Evolutionary conservation across 306 rosid species (phyloP), one percentile per base, ranked within the genome.

Genomic region (Rosa multiflora): DNA sequence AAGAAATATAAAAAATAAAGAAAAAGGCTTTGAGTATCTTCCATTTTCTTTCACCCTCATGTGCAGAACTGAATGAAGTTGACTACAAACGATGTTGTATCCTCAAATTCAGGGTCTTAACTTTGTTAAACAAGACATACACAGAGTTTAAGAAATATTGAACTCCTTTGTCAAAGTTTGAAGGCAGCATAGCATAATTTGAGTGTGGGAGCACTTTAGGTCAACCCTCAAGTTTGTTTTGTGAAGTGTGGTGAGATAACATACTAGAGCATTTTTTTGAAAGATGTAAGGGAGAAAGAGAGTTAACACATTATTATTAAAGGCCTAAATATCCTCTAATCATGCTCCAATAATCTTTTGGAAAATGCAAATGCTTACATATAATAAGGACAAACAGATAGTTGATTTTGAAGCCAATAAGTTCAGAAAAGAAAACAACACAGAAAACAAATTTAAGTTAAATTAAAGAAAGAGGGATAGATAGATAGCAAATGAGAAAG

Each of bases 51-150:
- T 43, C 81, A 71, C 67, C 18, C 71, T 85, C 90, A 88, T 83
- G 90, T 87, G 94, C 81, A 80, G 43, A 32, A 64, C 77, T 74
- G 55, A 83, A 80, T 78, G 67, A 67, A 74, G 76, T 26, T 64
- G 64, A 75, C 82, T 79, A 79, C 80, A 74, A 53, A 63, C 56
- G 21, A 5, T n/a, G 56, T 67, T 75, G 58, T 58, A 21, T 83
- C 73, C 85, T 81, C 15, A 58, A 64, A 80, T 83, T 76, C 80
- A 83, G 73, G 91, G 87, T 81, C 82, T 81, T 79, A 74, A 47
- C 9, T 73, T 82, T 80, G 76, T 29, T 70, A 81, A 74, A 80
- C 73, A 46, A 10, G 81, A 76, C 78, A 83, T 9, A 35, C 46
- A 74, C 67, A 39, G 42, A 74, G 26, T 7, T 74, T 23, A 40